Conservation (phyloP, 2,329 filamentous ascomycete species). For the Colletotrichum sp. region DNA sequence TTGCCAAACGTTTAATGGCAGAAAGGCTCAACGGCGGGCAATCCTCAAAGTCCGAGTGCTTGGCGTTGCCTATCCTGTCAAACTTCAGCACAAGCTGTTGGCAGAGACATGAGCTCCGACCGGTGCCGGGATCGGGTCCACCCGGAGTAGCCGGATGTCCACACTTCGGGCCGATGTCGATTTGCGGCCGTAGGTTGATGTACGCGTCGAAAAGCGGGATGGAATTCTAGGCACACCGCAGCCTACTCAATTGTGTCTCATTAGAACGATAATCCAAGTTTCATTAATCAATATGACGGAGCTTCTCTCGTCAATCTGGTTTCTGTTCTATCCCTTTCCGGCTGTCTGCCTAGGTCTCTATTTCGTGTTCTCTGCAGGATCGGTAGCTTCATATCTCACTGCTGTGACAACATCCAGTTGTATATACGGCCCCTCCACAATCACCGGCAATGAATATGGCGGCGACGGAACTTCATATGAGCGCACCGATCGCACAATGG, state of each 20-base stretch:
- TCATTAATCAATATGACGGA: neutral
- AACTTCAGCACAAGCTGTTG: neutral
- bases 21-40: rapidly evolving
- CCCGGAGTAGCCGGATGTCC: neutral
- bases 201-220: neutral
- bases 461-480: neutral
- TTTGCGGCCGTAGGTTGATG: neutral
- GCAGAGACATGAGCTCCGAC: neutral
- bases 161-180: neutral
- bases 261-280: neutral
- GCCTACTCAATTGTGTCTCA: neutral
- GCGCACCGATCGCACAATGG: neutral
- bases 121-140: neutral
- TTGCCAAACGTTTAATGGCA: neutral
- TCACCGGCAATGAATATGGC: neutral
- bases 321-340: neutral
- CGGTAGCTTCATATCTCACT: conserved; percentile 40
- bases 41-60: neutral
- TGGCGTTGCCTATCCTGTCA: neutral
- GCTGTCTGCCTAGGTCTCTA: neutral
- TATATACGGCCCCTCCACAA: conserved; percentile 27
- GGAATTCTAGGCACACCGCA: neutral
- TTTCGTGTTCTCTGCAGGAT: neutral
- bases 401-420: conserved; percentile 50
- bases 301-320: neutral